Percentiles rank a stretch among this genome's conserved stretches.
Evolutionary conservation across 805 yeast species (phyloP).

Genomic region (Starmerella gropengiesseri): DNA sequence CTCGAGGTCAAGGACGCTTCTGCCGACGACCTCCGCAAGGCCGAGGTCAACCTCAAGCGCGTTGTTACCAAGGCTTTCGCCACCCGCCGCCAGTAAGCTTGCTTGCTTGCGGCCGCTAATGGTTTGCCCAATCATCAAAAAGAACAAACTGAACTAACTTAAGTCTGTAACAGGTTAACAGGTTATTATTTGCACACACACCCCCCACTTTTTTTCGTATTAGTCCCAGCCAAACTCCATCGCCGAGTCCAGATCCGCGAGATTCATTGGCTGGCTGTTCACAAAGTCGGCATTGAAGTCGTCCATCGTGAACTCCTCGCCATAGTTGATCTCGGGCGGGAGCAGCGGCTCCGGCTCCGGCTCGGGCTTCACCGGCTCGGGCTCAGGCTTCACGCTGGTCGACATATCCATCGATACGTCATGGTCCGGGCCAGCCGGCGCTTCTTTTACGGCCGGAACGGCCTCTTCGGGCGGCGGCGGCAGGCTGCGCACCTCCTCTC

Average conservation of each 20-base stretch:
- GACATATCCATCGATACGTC: not conserved
- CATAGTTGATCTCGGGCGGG: not conserved
- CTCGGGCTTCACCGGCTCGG: not conserved
- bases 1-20: constrained; percentile 92
- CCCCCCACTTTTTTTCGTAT: not conserved
- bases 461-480: not conserved
- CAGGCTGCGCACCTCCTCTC: constrained; percentile 1
- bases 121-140: not conserved
- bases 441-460: not conserved
- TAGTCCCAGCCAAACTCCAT: constrained; percentile 24
- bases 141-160: not conserved
- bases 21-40: constrained; percentile 97
- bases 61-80: constrained; percentile 99
- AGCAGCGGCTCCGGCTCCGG: not conserved
- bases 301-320: constrained; percentile 3
- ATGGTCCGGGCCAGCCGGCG: not conserved
- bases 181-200: constrained; percentile 1
- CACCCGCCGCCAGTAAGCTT: constrained; percentile 47
- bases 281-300: constrained; percentile 20
- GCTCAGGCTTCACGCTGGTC: constrained; percentile 1
- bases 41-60: constrained; percentile 97
- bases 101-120: not conserved
- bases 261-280: constrained; percentile 23
- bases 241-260: constrained; percentile 26
- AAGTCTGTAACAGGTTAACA: constrained; percentile 1